phyloP scores from a whole-genome alignment of 129 eudicot genomes.

The Ambrosia artemisiifolia region DNA sequence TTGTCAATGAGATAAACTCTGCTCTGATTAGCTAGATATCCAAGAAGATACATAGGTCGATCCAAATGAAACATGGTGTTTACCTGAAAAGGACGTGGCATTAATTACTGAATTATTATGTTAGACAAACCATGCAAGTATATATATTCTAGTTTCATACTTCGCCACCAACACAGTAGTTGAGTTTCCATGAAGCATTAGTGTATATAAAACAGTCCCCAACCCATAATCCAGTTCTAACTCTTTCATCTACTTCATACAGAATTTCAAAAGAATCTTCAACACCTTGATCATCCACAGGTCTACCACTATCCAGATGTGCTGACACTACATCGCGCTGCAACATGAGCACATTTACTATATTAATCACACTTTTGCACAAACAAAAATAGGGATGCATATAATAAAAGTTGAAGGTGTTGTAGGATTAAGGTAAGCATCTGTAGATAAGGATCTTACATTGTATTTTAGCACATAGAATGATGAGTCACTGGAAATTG shows the following conservation, averaged over 20 bases:
- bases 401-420: not conserved
- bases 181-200: constrained; percentile 94
- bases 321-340: constrained; percentile 95
- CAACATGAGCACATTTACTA: constrained; percentile 25
- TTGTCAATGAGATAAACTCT: constrained; percentile 92
- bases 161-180: constrained; percentile 99
- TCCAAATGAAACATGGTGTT: constrained; percentile 99
- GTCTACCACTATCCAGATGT: constrained; percentile 84
- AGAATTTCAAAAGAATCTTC: constrained; percentile 89
- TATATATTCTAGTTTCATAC: constrained; percentile 33
- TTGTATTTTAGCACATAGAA: constrained; percentile 84
- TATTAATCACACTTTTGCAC: not conserved
- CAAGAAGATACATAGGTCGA: constrained; percentile 96
- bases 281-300: constrained; percentile 86
- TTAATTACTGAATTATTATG: not conserved
- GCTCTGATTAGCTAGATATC: constrained; percentile 94
- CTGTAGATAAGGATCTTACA: constrained; percentile 39
- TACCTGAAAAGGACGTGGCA: constrained; percentile 48
- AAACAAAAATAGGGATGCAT: not conserved
- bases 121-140: not conserved
- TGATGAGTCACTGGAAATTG: constrained; percentile 84
- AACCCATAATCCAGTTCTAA: constrained; percentile 96
- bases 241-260: constrained; percentile 85
- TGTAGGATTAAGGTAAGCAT: not conserved
- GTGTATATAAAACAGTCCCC: constrained; percentile 97